These are phyloP conservation scores for Dactylellina sp. DNA, from an alignment of 2,329 filamentous ascomycete genomes.

Conservation along the genomic window DNA sequence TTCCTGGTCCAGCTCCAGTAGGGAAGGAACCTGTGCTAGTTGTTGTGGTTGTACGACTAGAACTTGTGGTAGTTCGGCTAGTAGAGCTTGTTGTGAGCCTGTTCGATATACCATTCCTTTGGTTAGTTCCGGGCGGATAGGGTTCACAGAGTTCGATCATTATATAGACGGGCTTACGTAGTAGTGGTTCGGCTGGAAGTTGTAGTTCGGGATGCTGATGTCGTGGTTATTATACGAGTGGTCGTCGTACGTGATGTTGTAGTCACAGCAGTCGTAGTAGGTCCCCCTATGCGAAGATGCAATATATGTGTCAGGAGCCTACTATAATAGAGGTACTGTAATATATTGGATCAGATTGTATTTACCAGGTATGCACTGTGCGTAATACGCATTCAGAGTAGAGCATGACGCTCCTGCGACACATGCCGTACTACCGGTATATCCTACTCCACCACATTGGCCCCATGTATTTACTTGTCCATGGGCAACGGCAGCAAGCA, in stretches of 20 bases:
- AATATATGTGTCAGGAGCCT: background rate
- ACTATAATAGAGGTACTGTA: no score
- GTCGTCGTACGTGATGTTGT: conserved; percentile 4
- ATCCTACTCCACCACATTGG: conserved; percentile 32
- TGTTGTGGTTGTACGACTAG: conserved; percentile 3
- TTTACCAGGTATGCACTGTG: conserved; percentile 33
- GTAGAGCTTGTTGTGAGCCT: background rate
- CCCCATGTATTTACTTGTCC: conserved; percentile 31
- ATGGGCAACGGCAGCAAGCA: conserved; percentile 2
- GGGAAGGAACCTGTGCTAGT: background rate
- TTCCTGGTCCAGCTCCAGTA: conserved; percentile 63
- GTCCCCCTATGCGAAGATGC: background rate
- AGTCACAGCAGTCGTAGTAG: background rate
- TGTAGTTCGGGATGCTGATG: background rate
- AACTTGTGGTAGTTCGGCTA: background rate
- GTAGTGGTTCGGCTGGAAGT: background rate
- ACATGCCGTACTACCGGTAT: conserved; percentile 12
- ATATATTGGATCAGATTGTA: background rate
- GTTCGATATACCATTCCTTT: background rate
- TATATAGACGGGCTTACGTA: background rate
- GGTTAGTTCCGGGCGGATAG: background rate
- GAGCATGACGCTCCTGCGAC: conserved; percentile 19
- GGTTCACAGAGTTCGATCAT: background rate
- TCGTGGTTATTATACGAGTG: conserved; percentile 9
- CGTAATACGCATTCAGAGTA: conserved; percentile 37